Conservation (phyloP, 768 basidiomycete species). For the Trametes cubensis region DNA sequence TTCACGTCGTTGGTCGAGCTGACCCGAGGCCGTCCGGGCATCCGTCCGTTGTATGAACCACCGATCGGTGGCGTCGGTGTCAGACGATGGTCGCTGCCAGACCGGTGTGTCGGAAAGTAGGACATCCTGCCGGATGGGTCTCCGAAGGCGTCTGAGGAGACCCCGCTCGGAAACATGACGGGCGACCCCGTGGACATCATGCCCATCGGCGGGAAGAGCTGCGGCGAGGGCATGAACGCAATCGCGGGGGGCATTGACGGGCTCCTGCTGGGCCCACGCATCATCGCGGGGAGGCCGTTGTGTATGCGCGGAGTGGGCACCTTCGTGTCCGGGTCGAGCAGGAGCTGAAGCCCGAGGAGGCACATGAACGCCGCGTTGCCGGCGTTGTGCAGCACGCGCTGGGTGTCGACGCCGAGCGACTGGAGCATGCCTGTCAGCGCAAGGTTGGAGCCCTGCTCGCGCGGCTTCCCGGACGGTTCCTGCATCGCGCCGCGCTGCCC, state of each 20-base stretch:
- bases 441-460: slow-evolving; percentile 55
- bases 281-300: slow-evolving; percentile 21
- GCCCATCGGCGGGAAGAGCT: slow-evolving; percentile 21
- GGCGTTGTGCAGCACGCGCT: slow-evolving; percentile 64
- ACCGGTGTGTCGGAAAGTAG: slow-evolving; percentile 18
- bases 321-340: slow-evolving; percentile 58
- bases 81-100: slow-evolving; percentile 15
- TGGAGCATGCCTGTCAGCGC: slow-evolving; percentile 65
- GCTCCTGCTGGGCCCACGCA: slow-evolving; percentile 25
- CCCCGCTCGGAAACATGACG: slow-evolving; percentile 14
- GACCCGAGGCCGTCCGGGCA: slow-evolving; percentile 19
- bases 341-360: slow-evolving; percentile 68
- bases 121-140: slow-evolving; percentile 13
- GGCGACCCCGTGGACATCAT: slow-evolving; percentile 23
- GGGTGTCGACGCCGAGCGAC: slow-evolving; percentile 51
- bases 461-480: slow-evolving; percentile 58
- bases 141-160: slow-evolving; percentile 3
- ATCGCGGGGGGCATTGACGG: slow-evolving; percentile 21
- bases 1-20: slow-evolving; percentile 23
- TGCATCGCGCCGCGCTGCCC: slow-evolving; percentile 64
- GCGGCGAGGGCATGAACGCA: slow-evolving; percentile 23
- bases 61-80: background rate
- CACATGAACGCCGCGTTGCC: slow-evolving; percentile 79
- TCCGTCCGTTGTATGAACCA: slow-evolving; percentile 3
- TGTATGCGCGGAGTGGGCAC: slow-evolving; percentile 24